Evolutionary conservation across 2,329 filamentous ascomycete genomes (phyloP).

Genomic region (Macrophomina phaseolina): DNA sequence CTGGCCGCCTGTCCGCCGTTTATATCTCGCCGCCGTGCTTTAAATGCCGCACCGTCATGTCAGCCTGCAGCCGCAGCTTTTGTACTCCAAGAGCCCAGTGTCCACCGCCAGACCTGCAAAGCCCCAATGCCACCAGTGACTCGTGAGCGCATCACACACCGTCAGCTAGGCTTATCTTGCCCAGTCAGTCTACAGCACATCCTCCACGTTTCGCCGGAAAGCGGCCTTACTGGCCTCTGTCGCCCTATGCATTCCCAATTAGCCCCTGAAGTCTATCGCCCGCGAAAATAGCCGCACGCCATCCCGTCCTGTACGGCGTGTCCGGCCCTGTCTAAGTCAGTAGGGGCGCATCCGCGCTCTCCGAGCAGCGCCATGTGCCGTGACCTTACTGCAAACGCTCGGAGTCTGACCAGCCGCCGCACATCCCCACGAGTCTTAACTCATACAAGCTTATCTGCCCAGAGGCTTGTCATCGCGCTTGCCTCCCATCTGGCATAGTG

Average conservation of each 20-base stretch:
- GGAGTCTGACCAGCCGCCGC: neutral
- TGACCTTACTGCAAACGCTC: neutral
- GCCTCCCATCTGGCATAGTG: neutral
- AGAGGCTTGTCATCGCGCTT: neutral
- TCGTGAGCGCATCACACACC: no score
- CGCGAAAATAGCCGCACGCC: neutral
- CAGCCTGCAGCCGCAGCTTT: neutral
- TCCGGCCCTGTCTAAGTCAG: neutral
- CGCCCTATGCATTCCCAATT: no score
- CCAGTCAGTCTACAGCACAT: no score
- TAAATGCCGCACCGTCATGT: neutral
- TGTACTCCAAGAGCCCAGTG: neutral
- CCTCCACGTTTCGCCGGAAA: no score
- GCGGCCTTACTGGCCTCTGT: no score
- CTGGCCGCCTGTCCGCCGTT: no score
- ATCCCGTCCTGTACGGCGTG: neutral
- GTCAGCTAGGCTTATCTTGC: no score
- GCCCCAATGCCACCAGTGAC: no score
- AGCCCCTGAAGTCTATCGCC: neutral
- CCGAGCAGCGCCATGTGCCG: slow-evolving; percentile 1
- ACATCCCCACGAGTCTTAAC: neutral
- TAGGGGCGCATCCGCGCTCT: neutral
- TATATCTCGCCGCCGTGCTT: neutral
- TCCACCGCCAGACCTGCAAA: no score
- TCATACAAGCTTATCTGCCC: slow-evolving; percentile 1